Evolutionary conservation across 225 moss, liverwort and hornwort genomes (phyloP).

Genomic region (Bryum argenteum): DNA sequence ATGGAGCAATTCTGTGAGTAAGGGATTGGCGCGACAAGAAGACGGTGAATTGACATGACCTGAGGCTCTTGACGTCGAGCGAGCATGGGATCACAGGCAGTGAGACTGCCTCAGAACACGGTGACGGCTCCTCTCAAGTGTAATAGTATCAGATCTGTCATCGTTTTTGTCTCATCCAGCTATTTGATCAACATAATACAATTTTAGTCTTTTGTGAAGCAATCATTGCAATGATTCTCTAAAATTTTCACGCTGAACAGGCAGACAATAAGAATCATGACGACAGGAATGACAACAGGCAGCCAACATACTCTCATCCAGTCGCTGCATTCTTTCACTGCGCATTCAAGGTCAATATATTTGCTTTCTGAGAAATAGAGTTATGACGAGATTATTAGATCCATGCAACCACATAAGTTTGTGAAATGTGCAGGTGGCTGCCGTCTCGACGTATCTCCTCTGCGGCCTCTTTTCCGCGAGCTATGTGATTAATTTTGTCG

Average conservation of each 20-base stretch:
- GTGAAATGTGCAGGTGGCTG: conserved; percentile 65
- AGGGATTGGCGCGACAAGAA: background rate
- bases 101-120: conserved; percentile 36
- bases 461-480: conserved; percentile 76
- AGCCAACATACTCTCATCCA: conserved; percentile 58
- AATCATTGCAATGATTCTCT: conserved; percentile 14
- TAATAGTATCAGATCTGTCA: conserved; percentile 1
- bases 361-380: background rate
- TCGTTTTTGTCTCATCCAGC: background rate
- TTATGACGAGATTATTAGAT: background rate
- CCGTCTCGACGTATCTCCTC: conserved; percentile 66
- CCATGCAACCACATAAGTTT: background rate
- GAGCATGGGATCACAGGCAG: conserved; percentile 32
- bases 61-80: conserved; percentile 18
- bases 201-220: background rate
- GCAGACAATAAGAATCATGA: conserved; percentile 37
- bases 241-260: conserved; percentile 26
- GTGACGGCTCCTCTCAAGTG: conserved; percentile 21
- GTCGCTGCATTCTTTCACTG: conserved; percentile 70
- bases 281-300: no score
- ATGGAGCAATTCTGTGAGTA: background rate
- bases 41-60: conserved; percentile 3
- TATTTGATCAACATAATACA: background rate
- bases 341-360: conserved; percentile 59
- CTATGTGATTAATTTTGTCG: conserved; percentile 84